Base-by-base conservation (phyloP, 345 rosid species). In the Trapa incisa region DNA sequence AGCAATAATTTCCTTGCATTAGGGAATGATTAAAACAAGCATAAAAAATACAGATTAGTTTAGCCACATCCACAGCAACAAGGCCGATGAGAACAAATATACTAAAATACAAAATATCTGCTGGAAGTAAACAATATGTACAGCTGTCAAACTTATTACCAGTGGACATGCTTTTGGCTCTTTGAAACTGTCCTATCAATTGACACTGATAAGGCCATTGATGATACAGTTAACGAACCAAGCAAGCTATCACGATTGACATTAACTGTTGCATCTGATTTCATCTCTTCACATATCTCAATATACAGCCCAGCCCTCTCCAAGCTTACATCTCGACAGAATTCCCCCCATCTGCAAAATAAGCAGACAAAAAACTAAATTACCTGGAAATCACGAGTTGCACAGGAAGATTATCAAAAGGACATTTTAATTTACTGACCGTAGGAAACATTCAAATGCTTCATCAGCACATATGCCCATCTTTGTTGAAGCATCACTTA, bases 281-380 rank as follows among this genome's bases (percentile, higher is more conserved):
- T 76, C 42, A 39, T 71, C n/a, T 64, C 29, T 41, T 79, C 77
- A 69, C 77, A 77, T 73, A 78, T 62, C 43, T 74, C 84, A 61
- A 82, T 66, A 73, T 80, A 91, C 63, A 71, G 73, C 74, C 87
- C 85, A 75, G 84, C 92, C 80, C 77, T 87, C 79, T 87, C 97
- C 60, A 87, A 66, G 65, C 84, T 89, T 47, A 81, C 80, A 86
- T 93, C 99, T 54, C 77, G 76, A 75, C 92, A 86, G 72, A 87
- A 93, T 17, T 87, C 92, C 75, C 87, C 85, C 97, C 97, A 93
- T 45, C 99, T 93, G 68, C 45, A 50, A 32, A 64, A 29, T 14
- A 70, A 70, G 42, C 75, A 71, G 45, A 54, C 9, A 53, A 35
- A 11, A 43, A 11, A 43, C 70, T 29, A n/a, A 61, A 74, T 60